Evolutionary conservation across 2,329 filamentous ascomycete genomes (phyloP), one percentile per base, ranked within the genome.

Genomic region (Thelonectria rubi): DNA sequence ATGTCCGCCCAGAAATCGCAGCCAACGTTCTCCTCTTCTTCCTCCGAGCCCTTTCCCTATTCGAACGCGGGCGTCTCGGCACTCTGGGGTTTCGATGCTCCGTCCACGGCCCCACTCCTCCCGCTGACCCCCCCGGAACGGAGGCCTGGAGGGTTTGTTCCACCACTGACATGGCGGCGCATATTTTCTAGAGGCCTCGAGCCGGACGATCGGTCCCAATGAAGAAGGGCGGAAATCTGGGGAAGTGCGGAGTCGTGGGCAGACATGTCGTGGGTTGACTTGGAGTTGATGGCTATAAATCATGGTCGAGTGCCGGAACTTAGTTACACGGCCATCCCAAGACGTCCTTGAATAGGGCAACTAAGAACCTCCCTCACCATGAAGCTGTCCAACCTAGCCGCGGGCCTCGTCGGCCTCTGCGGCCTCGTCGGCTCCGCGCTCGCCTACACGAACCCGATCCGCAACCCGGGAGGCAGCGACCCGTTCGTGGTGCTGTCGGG

Each of bases 381-480:
- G 58, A 61, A 61, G 58, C 30, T 61, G 24, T 61, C 58, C 21
- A 52, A 24, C 14, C 46, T 61, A 11, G 46, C 26, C 17, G 45
- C 37, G n/a, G 30, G 39, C 17, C 12, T 61, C 47, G 30, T 40
- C 42, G 20, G 50, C 6, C 26, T 48, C 2, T 58, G 56, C 30
- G 8, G 56, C 49, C 49, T 58, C 14, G 10, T 58, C n/a, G 47
- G 65, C 48, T 62, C 57, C 12, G 66, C 65, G 12, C 55, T 63
- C 37, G 74, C 77, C n/a, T 86, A 78, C 66, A 80, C 80, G 21
- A 86, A 86, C 63, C 82, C 84, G 0, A 76, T 86, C 52, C 80
- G 80, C 45, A 73, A 75, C 21, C 77, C 76, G 1, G 78, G 81
- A 58, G 83, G 84, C 7, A 80, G 79, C n/a, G 83, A 86, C 63